Evolutionary conservation across 257 asterid genomes (phyloP).

Genomic region (Solanum chmielewskii): DNA sequence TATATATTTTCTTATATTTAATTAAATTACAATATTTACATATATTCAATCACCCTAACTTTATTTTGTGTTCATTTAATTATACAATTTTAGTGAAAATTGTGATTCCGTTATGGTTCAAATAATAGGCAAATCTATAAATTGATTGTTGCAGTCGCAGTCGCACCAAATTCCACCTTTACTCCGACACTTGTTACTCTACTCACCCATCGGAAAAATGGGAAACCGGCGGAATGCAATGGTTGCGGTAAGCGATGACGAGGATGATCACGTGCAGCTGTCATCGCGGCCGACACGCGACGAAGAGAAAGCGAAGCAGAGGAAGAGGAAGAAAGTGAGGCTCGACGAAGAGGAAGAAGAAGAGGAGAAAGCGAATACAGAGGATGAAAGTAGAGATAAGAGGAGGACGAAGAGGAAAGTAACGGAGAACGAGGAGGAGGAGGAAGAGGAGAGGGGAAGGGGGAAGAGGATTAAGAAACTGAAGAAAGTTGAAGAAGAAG

Average conservation of each 20-base stretch:
- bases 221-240: slow-evolving; percentile 1
- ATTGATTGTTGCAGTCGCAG: neutral
- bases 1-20: no score
- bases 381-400: neutral
- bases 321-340: slow-evolving; percentile 24
- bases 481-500: slow-evolving; percentile 34
- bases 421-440: neutral
- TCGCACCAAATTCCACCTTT: neutral
- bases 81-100: no score
- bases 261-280: neutral
- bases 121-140: neutral
- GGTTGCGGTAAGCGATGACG: neutral
- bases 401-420: slow-evolving; percentile 18
- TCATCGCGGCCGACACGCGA: neutral
- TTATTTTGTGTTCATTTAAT: neutral
- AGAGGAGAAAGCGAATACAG: slow-evolving; percentile 18
- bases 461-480: slow-evolving; percentile 16
- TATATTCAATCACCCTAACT: no score
- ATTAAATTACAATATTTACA: no score
- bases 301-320: neutral
- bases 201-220: neutral
- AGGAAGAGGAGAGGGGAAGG: slow-evolving; percentile 2
- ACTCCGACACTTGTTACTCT: neutral
- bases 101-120: rapidly evolving
- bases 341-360: slow-evolving; percentile 8